A percentile compares a stretch with the other conserved stretches of the same genome.
Evolutionary conservation across 2,329 filamentous ascomycete genomes (phyloP).

Genomic region (Cyclaneusma minus): DNA sequence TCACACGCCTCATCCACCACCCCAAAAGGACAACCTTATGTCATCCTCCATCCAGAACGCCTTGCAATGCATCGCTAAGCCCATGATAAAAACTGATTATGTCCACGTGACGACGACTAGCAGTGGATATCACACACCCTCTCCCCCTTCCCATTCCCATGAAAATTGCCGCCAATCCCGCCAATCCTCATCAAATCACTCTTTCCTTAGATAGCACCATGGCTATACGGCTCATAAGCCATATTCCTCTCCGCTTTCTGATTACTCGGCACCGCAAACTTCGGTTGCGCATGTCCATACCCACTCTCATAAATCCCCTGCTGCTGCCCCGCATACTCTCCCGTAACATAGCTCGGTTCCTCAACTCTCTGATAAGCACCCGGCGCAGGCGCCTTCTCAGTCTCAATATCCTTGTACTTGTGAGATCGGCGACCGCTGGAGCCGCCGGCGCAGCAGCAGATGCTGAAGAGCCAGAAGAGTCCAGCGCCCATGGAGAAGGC

Average conservation of each 20-base stretch:
- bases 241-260: slow-evolving; percentile 29
- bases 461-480: slow-evolving; percentile 82
- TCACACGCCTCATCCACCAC: too few relatives aligned
- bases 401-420: slow-evolving; percentile 17
- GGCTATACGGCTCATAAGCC: slow-evolving; percentile 50
- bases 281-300: slow-evolving; percentile 16
- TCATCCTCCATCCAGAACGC: too few relatives aligned
- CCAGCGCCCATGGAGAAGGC: slow-evolving; percentile 60
- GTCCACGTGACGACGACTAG: too few relatives aligned
- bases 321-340: slow-evolving; percentile 18
- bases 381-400: slow-evolving; percentile 34
- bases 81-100: too few relatives aligned
- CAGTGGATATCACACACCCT: too few relatives aligned
- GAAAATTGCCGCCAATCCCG: not conserved
- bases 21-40: too few relatives aligned
- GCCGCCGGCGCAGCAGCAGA: slow-evolving; percentile 76
- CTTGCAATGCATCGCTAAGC: too few relatives aligned
- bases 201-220: slow-evolving; percentile 28
- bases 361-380: slow-evolving; percentile 27
- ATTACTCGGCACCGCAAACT: slow-evolving; percentile 22
- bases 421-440: slow-evolving; percentile 18
- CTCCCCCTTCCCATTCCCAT: too few relatives aligned
- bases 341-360: slow-evolving; percentile 17
- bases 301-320: slow-evolving; percentile 23
- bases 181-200: slow-evolving; percentile 1